Conservation (phyloP, 1,139 yeast genomes). For the Suhomyces chickasaworum region DNA sequence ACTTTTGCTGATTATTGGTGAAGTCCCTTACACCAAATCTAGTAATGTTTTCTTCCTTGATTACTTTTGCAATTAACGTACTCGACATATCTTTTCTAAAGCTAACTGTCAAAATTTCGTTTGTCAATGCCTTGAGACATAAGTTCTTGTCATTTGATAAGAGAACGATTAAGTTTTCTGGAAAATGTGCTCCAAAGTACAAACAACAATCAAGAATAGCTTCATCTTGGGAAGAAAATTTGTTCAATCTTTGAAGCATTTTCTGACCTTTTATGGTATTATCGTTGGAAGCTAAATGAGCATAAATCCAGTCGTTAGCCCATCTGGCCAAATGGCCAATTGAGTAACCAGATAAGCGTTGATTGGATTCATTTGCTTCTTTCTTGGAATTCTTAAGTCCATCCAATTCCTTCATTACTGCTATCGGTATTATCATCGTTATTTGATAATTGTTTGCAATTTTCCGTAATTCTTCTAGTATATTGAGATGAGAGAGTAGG, state of each 20-base stretch:
- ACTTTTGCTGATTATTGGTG: neutral
- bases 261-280: slow-evolving; percentile 67
- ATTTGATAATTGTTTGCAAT: slow-evolving; percentile 46
- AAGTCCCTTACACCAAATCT: slow-evolving; percentile 21
- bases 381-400: slow-evolving; percentile 59
- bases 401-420: slow-evolving; percentile 76
- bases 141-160: slow-evolving; percentile 83
- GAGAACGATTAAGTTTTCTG: slow-evolving; percentile 56
- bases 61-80: slow-evolving; percentile 52
- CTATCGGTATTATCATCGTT: slow-evolving; percentile 63
- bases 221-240: slow-evolving; percentile 62
- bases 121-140: slow-evolving; percentile 73
- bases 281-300: slow-evolving; percentile 54
- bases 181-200: slow-evolving; percentile 50
- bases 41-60: slow-evolving; percentile 43
- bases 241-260: slow-evolving; percentile 51
- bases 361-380: slow-evolving; percentile 15
- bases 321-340: slow-evolving; percentile 65
- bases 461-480: slow-evolving; percentile 52
- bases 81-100: slow-evolving; percentile 63
- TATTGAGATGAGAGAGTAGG: slow-evolving; percentile 60
- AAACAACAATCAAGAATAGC: slow-evolving; percentile 84
- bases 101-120: slow-evolving; percentile 69
- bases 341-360: slow-evolving; percentile 27
- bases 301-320: slow-evolving; percentile 80